Conservation (phyloP, 2,329 filamentous ascomycete species). For the Cryphonectria carpinicola region DNA sequence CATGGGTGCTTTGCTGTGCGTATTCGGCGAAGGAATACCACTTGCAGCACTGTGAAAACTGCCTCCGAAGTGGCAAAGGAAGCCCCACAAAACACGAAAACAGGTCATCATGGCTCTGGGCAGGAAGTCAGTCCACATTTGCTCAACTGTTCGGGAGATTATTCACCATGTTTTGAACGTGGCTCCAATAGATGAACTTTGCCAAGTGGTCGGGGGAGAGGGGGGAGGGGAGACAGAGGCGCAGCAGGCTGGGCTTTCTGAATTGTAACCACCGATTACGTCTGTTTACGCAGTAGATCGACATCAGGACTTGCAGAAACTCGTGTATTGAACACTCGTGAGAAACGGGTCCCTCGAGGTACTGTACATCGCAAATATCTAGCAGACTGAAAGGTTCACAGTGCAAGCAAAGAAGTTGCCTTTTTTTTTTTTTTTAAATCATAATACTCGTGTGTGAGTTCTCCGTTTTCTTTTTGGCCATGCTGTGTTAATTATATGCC, state of each 20-base stretch:
- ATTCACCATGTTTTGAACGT: background rate
- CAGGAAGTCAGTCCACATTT: background rate
- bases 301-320: background rate
- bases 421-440: background rate
- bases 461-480: background rate
- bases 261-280: background rate
- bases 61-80: background rate
- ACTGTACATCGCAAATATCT: background rate
- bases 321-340: background rate
- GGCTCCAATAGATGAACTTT: background rate
- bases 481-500: background rate
- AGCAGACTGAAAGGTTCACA: background rate
- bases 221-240: background rate
- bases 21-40: background rate
- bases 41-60: background rate
- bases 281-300: background rate
- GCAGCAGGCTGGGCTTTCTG: background rate
- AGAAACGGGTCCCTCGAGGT: background rate
- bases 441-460: background rate
- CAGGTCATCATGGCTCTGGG: background rate
- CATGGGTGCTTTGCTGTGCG: background rate
- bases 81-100: background rate
- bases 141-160: background rate
- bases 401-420: background rate
- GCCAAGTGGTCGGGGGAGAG: background rate